These are phyloP conservation scores for Myriosclerotinia scirpicola DNA, from an alignment of 2,329 filamentous ascomycete genomes.

Conservation along the genomic window DNA sequence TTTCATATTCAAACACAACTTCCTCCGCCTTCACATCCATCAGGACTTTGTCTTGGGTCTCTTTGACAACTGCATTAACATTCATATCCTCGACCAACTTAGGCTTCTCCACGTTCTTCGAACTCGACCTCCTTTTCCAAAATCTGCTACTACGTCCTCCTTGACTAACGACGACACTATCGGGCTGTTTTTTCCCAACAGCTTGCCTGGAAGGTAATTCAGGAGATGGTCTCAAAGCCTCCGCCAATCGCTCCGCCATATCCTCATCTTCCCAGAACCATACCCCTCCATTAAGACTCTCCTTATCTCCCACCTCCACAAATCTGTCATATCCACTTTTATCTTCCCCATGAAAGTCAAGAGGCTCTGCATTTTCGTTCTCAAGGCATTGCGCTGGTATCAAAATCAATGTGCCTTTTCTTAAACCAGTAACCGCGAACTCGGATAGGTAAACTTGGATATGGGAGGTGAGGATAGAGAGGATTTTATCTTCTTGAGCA, in stretches of 20 bases:
- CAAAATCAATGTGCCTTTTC: slow-evolving; percentile 35
- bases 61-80: not conserved
- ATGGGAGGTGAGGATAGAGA: slow-evolving; percentile 34
- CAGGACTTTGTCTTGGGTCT: slow-evolving; percentile 28
- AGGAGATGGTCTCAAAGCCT: slow-evolving; percentile 29
- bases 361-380: slow-evolving; percentile 32
- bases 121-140: slow-evolving; percentile 31
- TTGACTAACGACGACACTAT: not conserved
- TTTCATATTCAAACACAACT: slow-evolving; percentile 63
- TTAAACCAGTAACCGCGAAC: slow-evolving; percentile 33
- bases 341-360: slow-evolving; percentile 33
- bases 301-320: slow-evolving; percentile 31
- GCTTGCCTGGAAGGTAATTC: slow-evolving; percentile 26
- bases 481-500: slow-evolving; percentile 36
- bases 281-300: slow-evolving; percentile 28
- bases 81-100: slow-evolving; percentile 18
- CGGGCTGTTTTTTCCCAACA: slow-evolving; percentile 10
- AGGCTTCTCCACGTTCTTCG: slow-evolving; percentile 6
- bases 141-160: slow-evolving; percentile 21
- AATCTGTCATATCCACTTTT: slow-evolving; percentile 30
- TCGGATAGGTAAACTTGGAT: slow-evolving; percentile 36
- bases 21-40: slow-evolving; percentile 43
- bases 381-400: slow-evolving; percentile 33
- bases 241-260: slow-evolving; percentile 34
- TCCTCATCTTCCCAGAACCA: slow-evolving; percentile 35